These are phyloP conservation scores for Sambucus nigra DNA, from an alignment of 129 eudicot species.

Conservation along the genomic window DNA sequence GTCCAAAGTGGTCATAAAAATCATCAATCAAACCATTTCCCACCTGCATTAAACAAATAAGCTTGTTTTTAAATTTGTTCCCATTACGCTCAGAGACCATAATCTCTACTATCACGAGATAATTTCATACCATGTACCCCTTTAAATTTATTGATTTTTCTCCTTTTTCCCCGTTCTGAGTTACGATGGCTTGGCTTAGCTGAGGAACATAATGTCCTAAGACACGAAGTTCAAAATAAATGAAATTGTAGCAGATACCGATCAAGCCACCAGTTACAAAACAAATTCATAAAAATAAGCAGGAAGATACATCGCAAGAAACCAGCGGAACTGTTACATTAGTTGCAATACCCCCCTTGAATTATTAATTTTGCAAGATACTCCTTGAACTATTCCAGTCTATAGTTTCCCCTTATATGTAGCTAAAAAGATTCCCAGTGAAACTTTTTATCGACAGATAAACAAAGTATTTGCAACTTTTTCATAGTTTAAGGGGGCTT, in stretches of 20 bases:
- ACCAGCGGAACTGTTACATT: too few relatives aligned
- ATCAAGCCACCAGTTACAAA: too few relatives aligned
- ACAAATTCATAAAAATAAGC: too few relatives aligned
- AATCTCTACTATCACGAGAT: not conserved
- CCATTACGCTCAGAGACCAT: not conserved
- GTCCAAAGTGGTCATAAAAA: constrained; percentile 66
- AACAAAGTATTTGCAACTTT: too few relatives aligned
- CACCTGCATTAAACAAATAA: constrained; percentile 38
- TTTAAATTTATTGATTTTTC: constrained; percentile 49
- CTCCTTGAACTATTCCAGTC: too few relatives aligned
- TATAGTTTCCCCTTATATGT: too few relatives aligned
- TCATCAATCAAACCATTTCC: constrained; percentile 91
- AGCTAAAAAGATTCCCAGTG: too few relatives aligned
- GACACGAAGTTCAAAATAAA: constrained; percentile 3
- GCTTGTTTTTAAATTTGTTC: not conserved
- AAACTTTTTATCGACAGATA: too few relatives aligned
- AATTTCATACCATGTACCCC: constrained; percentile 77
- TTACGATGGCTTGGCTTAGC: constrained; percentile 78
- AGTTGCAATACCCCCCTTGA: too few relatives aligned
- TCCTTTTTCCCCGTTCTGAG: constrained; percentile 33
- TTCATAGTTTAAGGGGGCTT: too few relatives aligned
- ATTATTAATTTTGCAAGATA: too few relatives aligned
- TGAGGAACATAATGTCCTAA: constrained; percentile 97
- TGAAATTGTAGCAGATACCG: not conserved
- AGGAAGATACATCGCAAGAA: too few relatives aligned